A percentile compares a stretch with the other conserved stretches of the same genome.
phyloP scores from a whole-genome alignment of 2,329 filamentous ascomycete genomes.

The Aureobasidium namibiae region DNA sequence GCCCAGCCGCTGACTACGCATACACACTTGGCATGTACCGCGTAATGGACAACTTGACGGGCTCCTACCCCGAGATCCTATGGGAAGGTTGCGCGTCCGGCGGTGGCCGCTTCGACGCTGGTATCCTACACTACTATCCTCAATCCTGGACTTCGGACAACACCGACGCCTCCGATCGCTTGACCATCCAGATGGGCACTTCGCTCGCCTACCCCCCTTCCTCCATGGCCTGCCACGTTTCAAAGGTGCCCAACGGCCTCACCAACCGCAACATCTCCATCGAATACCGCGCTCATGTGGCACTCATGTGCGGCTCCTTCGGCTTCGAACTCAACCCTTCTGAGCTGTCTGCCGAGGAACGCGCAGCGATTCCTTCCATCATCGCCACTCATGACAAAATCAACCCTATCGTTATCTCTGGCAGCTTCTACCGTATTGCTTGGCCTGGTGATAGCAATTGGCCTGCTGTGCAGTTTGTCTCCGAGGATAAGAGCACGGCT shows the following conservation, averaged over 20 bases:
- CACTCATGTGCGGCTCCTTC: conserved; percentile 61
- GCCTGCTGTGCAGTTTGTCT: conserved; percentile 54
- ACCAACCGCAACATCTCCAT: conserved; percentile 50
- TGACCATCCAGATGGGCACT: conserved; percentile 57
- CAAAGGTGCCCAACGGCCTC: conserved; percentile 51
- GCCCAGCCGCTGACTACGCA: conserved; percentile 45
- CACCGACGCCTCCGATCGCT: conserved; percentile 53
- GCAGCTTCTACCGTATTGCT: conserved; percentile 52
- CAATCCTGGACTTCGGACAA: conserved; percentile 60
- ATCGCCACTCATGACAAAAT: conserved; percentile 48
- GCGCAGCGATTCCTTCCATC: conserved; percentile 44
- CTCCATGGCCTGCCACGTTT: conserved; percentile 59
- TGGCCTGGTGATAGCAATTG: conserved; percentile 53
- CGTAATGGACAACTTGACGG: conserved; percentile 53
- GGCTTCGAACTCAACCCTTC: conserved; percentile 55
- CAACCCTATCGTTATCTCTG: conserved; percentile 51
- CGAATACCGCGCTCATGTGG: conserved; percentile 55
- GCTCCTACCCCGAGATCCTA: conserved; percentile 51
- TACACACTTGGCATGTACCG: conserved; percentile 59
- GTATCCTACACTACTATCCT: conserved; percentile 56
- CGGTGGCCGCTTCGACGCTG: conserved; percentile 56
- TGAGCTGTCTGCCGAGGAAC: conserved; percentile 44
- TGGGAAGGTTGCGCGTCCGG: conserved; percentile 61
- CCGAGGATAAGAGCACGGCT: conserved; percentile 40
- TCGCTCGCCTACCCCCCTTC: conserved; percentile 55